Percentiles rank a stretch among this genome's conserved stretches.
Evolutionary conservation across 139 green algal genomes (phyloP).

Genomic region (Chlamydomonas schloesseri): DNA sequence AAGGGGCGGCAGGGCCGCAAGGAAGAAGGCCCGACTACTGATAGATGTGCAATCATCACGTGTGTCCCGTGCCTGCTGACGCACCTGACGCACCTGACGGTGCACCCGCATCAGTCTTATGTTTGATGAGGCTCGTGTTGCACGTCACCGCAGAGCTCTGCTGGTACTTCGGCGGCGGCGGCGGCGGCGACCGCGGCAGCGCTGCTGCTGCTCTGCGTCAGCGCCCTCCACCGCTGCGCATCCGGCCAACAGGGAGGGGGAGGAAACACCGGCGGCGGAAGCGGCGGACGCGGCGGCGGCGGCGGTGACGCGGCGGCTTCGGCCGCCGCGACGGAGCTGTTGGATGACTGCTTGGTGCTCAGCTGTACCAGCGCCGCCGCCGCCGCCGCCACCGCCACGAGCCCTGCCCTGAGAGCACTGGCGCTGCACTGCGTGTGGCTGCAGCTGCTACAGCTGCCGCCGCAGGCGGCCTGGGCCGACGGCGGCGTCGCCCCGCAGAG

Average conservation of each 20-base stretch:
- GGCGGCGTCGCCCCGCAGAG: no score
- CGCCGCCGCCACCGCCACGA: no score
- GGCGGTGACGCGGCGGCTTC: background rate
- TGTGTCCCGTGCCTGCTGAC: no score
- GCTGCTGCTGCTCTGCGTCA: background rate
- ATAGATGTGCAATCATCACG: no score
- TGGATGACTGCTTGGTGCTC: conserved; percentile 7
- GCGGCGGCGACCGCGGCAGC: background rate
- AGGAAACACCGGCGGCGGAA: no score
- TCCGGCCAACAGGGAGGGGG: no score
- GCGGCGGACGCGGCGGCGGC: background rate
- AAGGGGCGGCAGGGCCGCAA: background rate
- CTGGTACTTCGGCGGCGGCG: no score
- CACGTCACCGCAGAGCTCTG: no score
- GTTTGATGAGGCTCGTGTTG: no score
- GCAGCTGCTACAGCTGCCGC: background rate
- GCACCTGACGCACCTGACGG: no score
- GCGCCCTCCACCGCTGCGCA: background rate
- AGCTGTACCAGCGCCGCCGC: no score
- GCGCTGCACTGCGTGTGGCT: background rate
- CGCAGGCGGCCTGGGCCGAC: background rate
- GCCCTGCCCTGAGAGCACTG: background rate
- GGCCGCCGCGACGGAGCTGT: background rate
- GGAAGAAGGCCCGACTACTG: background rate
- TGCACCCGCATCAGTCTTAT: no score